Evolutionary conservation across 1,284 basidiomycete species (phyloP), one percentile per base, ranked within the genome.

Genomic region (Limonomyces culmigenus): DNA sequence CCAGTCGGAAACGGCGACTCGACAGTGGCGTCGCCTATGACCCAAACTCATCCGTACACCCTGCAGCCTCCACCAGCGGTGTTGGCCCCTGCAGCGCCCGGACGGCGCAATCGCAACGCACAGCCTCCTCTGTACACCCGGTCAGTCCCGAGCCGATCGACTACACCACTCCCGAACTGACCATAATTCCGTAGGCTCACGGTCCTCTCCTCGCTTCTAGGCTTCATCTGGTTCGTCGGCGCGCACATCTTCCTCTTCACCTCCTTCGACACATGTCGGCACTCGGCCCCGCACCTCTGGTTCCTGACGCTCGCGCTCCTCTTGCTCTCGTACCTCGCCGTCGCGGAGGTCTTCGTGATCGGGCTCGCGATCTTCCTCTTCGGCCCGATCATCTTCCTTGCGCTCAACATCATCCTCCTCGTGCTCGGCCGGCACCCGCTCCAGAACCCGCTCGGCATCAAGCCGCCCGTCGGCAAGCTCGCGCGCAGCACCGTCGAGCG

Each of bases 301-400:
- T 86, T 78, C 77, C 64, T 84, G 29, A 70, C 68, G 23, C 84
- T 86, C 50, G 73, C 67, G 25, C 71, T 86, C 42, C 56, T 85
- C n/a, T 74, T 75, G 53, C 68, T 79, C 34, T 73, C 80, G 56
- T 86, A 85, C 48, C 47, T 84, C 36, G 70, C 75, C 60, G 65
- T 75, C 15, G 55, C 80, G 30, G 80, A 86, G 51, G 70, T 85
- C 33, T 52, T 83, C 39, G 44, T 80, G 3, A 64, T 85, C 12
- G 75, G 74, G 15, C 56, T 85, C 39, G 57, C 83, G 12, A 70
- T 86, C 19, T 78, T 86, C 50, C 63, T 86, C 39, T 54, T 86
- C 38, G 74, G 77, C 3, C 81, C 81, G 0, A 65, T 85, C 29
- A 54, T 84, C 38, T 77, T 75, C 53, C 81, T 84, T 49, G 51